A percentile compares a stretch with the other conserved stretches of the same genome.
These are phyloP conservation scores for Fulvia fulva DNA, from an alignment of 2,329 filamentous ascomycete species.

Conservation along the genomic window DNA sequence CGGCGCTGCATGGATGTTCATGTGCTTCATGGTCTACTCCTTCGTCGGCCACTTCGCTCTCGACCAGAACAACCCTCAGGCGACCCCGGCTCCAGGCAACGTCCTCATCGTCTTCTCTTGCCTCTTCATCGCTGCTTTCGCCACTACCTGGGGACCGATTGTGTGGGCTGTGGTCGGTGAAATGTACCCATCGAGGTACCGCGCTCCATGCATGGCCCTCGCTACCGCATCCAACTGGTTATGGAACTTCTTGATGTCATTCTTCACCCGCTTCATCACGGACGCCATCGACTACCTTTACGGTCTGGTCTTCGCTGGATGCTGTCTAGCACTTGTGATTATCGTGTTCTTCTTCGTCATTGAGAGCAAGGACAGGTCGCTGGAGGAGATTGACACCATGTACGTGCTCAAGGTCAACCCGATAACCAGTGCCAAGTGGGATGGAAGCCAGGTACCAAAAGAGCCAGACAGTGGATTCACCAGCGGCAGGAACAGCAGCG, in stretches of 20 bases:
- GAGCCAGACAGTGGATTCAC: constrained; percentile 22
- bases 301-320: constrained; percentile 39
- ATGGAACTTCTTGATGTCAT: constrained; percentile 33
- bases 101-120: constrained; percentile 37
- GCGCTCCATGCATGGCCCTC: constrained; percentile 43
- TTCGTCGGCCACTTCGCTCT: constrained; percentile 31
- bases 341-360: constrained; percentile 40
- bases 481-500: constrained; percentile 21
- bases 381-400: constrained; percentile 42
- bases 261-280: constrained; percentile 39
- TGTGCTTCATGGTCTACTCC: constrained; percentile 61
- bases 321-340: constrained; percentile 32
- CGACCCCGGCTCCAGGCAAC: constrained; percentile 28
- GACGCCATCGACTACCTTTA: constrained; percentile 38
- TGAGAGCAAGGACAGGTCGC: constrained; percentile 35
- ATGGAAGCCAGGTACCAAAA: constrained; percentile 26
- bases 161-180: constrained; percentile 37
- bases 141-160: constrained; percentile 34
- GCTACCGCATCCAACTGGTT: constrained; percentile 45
- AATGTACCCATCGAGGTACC: constrained; percentile 36
- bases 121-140: constrained; percentile 35
- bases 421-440: constrained; percentile 30
- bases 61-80: constrained; percentile 16
- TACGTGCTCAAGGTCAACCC: constrained; percentile 35
- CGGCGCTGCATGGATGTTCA: constrained; percentile 40